Percentiles rank a stretch among this genome's conserved stretches.
Conservation (phyloP, 208 protist genomes). For the Wallacemonas rigidus region DNA sequence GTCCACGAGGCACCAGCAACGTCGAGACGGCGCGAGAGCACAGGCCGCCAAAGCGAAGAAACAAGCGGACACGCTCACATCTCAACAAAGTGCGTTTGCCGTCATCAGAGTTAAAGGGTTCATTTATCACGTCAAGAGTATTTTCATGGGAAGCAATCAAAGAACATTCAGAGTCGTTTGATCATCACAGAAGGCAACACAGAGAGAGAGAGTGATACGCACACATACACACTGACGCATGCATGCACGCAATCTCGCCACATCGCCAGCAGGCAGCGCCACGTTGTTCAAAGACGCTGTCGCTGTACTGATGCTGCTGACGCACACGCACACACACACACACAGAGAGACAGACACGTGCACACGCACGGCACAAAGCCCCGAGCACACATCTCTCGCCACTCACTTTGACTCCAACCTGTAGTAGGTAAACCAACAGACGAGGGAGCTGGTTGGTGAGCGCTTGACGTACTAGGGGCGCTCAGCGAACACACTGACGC, state of each 20-base stretch:
- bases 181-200: conserved; percentile 21
- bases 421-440: conserved; percentile 22
- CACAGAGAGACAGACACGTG: background rate
- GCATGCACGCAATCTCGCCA: conserved; percentile 19
- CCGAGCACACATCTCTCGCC: conserved; percentile 16
- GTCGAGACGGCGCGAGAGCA: no score
- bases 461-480: conserved; percentile 3
- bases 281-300: conserved; percentile 21
- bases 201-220: background rate
- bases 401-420: conserved; percentile 37
- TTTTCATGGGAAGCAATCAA: conserved; percentile 33
- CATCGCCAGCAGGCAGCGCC: conserved; percentile 44
- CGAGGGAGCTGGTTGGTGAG: conserved; percentile 40
- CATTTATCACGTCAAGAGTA: conserved; percentile 24
- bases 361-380: background rate
- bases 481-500: no score
- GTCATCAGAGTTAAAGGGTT: conserved; percentile 55
- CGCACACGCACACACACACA: background rate
- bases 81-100: background rate
- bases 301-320: conserved; percentile 42
- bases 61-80: background rate
- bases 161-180: conserved; percentile 40
- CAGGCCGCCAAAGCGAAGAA: background rate
- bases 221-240: conserved; percentile 1
- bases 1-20: background rate